phyloP scores from a whole-genome alignment of 2,329 filamentous ascomycete genomes.

The Cytospora chrysosperma region DNA sequence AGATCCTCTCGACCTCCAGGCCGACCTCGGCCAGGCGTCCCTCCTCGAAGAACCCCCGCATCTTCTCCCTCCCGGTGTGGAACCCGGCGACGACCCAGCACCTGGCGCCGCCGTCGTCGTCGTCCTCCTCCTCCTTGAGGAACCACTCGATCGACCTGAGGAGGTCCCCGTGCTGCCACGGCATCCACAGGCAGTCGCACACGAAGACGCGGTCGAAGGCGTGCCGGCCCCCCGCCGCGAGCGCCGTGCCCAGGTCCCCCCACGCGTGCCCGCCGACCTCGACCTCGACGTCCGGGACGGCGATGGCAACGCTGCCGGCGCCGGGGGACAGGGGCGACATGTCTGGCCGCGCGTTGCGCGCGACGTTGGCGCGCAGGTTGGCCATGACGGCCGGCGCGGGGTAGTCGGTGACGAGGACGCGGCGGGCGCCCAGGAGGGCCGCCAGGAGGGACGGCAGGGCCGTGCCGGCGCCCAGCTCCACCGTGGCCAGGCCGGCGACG shows the following conservation, averaged over 20 bases:
- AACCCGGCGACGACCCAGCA: constrained; percentile 70
- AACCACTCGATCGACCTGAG: constrained; percentile 62
- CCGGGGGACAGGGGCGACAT: constrained; percentile 32
- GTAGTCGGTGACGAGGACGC: constrained; percentile 66
- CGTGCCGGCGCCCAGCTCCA: constrained; percentile 69
- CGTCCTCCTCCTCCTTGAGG: constrained; percentile 43
- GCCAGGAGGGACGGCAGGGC: constrained; percentile 53
- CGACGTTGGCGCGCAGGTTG: constrained; percentile 58
- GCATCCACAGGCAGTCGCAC: constrained; percentile 76
- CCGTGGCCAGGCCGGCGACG: constrained; percentile 49
- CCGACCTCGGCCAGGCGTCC: constrained; percentile 46
- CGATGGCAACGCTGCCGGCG: constrained; percentile 24
- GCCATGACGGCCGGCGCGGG: constrained; percentile 59
- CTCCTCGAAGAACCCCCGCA: constrained; percentile 63
- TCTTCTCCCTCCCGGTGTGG: constrained; percentile 66
- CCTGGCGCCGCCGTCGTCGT: no score
- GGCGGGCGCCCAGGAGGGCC: constrained; percentile 44
- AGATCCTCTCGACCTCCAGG: constrained; percentile 63
- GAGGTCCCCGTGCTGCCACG: constrained; percentile 67
- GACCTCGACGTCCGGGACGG: constrained; percentile 30
- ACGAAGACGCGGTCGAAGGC: constrained; percentile 64
- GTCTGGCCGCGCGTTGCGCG: constrained; percentile 45
- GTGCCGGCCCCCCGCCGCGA: constrained; percentile 30
- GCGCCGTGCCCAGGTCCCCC: constrained; percentile 48
- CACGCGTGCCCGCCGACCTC: constrained; percentile 62